phyloP scores from a whole-genome alignment of 2,329 filamentous ascomycete species.

The Chrysoporthe cubensis region DNA sequence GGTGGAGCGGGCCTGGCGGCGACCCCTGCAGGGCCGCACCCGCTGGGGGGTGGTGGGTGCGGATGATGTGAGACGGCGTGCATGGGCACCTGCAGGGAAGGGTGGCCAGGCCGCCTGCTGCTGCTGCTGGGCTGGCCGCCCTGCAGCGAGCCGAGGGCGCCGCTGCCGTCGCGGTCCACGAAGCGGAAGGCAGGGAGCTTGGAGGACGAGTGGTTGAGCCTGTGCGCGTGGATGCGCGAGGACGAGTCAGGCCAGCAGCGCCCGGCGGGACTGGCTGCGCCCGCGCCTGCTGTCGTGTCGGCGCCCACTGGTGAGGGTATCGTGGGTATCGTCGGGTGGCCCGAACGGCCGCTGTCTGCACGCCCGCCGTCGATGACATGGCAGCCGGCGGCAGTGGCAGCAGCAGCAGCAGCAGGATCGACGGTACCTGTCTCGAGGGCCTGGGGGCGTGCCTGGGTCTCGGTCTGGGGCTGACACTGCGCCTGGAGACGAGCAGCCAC shows the following conservation, averaged over 20 bases:
- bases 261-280: neutral
- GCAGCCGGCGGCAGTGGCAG: neutral
- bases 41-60: neutral
- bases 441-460: slow-evolving; percentile 6
- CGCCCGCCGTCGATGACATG: neutral
- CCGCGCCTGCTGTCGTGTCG: neutral
- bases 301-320: neutral
- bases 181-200: slow-evolving; percentile 61
- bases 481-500: neutral
- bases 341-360: neutral
- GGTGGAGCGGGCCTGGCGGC: slow-evolving; percentile 32
- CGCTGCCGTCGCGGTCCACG: slow-evolving; percentile 42
- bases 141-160: neutral
- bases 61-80: slow-evolving; percentile 6
- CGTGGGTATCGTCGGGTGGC: neutral
- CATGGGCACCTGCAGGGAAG: slow-evolving; percentile 3
- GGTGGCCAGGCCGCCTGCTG: neutral
- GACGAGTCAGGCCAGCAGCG: slow-evolving; percentile 9
- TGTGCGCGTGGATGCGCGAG: slow-evolving; percentile 46
- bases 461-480: slow-evolving; percentile 13
- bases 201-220: slow-evolving; percentile 58
- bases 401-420: neutral
- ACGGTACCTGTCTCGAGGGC: neutral
- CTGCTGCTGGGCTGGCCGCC: neutral
- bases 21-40: neutral